Conservation (phyloP, 1,139 yeast species). For the Sugiyamaella castrensis region DNA sequence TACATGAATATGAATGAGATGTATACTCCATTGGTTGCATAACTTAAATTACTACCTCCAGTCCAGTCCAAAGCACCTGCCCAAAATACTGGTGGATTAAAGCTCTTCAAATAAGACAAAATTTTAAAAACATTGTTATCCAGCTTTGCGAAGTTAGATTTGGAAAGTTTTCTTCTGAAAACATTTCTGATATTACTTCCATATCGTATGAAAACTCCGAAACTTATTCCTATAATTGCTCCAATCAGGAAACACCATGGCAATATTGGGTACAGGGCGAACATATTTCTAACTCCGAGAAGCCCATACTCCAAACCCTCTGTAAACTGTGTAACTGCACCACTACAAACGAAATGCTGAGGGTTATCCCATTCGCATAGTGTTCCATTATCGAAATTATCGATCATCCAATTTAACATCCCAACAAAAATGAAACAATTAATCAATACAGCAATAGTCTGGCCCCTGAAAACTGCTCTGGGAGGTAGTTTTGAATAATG, state of each 20-base stretch:
- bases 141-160: slow-evolving; percentile 40
- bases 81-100: slow-evolving; percentile 55
- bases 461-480: slow-evolving; percentile 56
- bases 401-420: slow-evolving; percentile 52
- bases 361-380: no score
- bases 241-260: slow-evolving; percentile 45
- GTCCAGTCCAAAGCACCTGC: slow-evolving; percentile 44
- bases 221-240: no score
- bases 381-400: slow-evolving; percentile 42
- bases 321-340: slow-evolving; percentile 47
- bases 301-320: slow-evolving; percentile 61
- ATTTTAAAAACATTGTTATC: no score
- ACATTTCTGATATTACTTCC: no score
- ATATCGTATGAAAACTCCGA: no score
- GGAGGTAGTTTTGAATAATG: slow-evolving; percentile 63
- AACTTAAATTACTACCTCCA: slow-evolving; percentile 54
- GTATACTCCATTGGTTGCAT: slow-evolving; percentile 50
- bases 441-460: slow-evolving; percentile 44
- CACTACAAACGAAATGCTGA: slow-evolving; percentile 36
- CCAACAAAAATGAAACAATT: slow-evolving; percentile 48
- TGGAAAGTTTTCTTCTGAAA: slow-evolving; percentile 46
- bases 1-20: slow-evolving; percentile 52
- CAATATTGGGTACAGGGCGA: slow-evolving; percentile 48
- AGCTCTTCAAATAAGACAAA: slow-evolving; percentile 26
- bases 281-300: slow-evolving; percentile 60